Evolutionary conservation across 1,284 basidiomycete genomes (phyloP), one percentile per base, ranked within the genome.

Genomic region (Inonotus hispidus): DNA sequence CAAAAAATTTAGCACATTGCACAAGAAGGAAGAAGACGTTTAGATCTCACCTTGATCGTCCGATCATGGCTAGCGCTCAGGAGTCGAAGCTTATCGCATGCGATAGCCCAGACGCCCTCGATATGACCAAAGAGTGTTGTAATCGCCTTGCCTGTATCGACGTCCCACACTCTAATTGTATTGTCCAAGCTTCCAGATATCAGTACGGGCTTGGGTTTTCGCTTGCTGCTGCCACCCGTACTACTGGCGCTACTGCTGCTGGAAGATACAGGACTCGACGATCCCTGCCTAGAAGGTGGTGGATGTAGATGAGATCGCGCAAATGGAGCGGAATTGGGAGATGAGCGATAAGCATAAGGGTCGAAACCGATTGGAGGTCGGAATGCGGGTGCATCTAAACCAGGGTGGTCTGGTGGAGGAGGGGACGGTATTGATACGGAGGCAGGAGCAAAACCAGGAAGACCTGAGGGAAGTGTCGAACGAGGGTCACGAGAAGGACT

Each of bases 41-140:
- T 21, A 60, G 52, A 59, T 71, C 75, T 64, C 66, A 90, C 92
- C 81, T 94, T 94, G 78, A 96, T 89, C 35, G 94, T 95, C 27
- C 93, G 83, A 73, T 96, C 93, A 72, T 98, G 95, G 67, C 91
- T 93, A 3, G 88, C 95, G 59, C 90, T 94, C 13, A 95, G 95
- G 56, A 99, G 80, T 57, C 97, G 82, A 68, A 98, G 79, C 70
- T 93, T 92, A 74, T 99, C 95, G 64, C 90, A 88, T 54, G 93
- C 94, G 35, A 99, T 88, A 13, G 87, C 86, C 96, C 96, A 99
- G 7, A 99, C 94, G 59, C 97, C 97, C 70, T 97, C 94, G 66
- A 95, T 93, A 71, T 97, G 95, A 0, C 96, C 97, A 72, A 99
- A 99, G 61, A 97, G 81, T 37, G 97, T 98, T 67, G 84, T 80